Evolutionary conservation across 306 rosid species (phyloP).

Genomic region (Malus fusca): DNA sequence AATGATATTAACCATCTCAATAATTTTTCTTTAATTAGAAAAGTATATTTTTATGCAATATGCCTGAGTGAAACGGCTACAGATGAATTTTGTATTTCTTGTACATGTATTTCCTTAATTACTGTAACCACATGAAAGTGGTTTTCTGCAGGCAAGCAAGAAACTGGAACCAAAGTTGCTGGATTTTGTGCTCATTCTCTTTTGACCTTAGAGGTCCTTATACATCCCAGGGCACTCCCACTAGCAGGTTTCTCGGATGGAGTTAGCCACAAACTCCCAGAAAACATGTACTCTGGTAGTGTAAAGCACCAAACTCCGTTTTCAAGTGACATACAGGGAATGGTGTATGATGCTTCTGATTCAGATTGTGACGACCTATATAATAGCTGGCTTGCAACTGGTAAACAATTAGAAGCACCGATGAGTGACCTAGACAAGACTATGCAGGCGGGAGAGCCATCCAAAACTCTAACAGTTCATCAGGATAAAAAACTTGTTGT

Average conservation of each 20-base stretch:
- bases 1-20: neutral
- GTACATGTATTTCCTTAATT: neutral
- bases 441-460: slow-evolving; percentile 18
- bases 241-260: slow-evolving; percentile 32
- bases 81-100: neutral
- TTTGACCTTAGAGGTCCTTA: slow-evolving; percentile 73
- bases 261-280: slow-evolving; percentile 21
- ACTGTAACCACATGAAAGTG: slow-evolving; percentile 11
- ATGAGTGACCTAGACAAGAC: slow-evolving; percentile 18
- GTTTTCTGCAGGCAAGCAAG: slow-evolving; percentile 59
- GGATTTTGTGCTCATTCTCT: slow-evolving; percentile 83
- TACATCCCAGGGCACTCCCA: slow-evolving; percentile 83
- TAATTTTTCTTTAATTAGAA: neutral
- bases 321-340: slow-evolving; percentile 24
- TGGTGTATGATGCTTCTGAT: slow-evolving; percentile 21
- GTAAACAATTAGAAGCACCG: slow-evolving; percentile 26
- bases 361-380: slow-evolving; percentile 32
- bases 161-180: slow-evolving; percentile 58
- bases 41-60: neutral
- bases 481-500: slow-evolving; percentile 11
- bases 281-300: slow-evolving; percentile 19
- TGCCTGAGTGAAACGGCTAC: neutral
- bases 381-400: slow-evolving; percentile 38
- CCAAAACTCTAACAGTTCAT: slow-evolving; percentile 14
- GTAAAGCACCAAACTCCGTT: slow-evolving; percentile 14